Evolutionary conservation across 2,329 filamentous ascomycete genomes (phyloP).

Genomic region (Aspergillus texensis): DNA sequence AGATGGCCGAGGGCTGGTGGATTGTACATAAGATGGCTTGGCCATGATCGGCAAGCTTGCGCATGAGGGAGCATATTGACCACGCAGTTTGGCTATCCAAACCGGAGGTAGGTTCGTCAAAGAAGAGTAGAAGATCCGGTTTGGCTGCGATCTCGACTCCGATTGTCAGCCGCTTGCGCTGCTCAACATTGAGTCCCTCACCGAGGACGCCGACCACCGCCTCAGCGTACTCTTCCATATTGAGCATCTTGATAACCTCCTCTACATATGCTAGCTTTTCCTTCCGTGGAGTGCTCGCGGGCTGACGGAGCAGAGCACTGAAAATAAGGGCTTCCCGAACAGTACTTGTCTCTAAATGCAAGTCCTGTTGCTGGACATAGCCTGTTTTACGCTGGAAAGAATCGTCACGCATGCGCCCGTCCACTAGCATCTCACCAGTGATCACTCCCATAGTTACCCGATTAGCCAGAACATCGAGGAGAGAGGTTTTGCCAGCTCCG

Average conservation of each 20-base stretch:
- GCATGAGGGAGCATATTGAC: conserved; percentile 81
- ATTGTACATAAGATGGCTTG: conserved; percentile 92
- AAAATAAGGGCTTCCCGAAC: conserved; percentile 86
- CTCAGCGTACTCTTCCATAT: conserved; percentile 86
- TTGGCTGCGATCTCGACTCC: conserved; percentile 92
- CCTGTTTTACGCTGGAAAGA: conserved; percentile 64
- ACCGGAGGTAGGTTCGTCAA: conserved; percentile 91
- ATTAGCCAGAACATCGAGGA: conserved; percentile 80
- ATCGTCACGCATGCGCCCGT: conserved; percentile 70
- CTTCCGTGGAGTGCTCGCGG: conserved; percentile 66
- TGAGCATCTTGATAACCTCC: conserved; percentile 83
- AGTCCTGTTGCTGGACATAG: conserved; percentile 81
- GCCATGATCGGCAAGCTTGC: conserved; percentile 86
- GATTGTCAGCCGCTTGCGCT: conserved; percentile 77
- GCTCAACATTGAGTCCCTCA: conserved; percentile 67
- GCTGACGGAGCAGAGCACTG: conserved; percentile 80
- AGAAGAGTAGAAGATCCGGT: conserved; percentile 81
- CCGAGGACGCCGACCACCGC: conserved; percentile 85
- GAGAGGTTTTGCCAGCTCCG: conserved; percentile 86
- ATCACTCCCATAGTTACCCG: conserved; percentile 86
- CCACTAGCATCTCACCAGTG: conserved; percentile 78
- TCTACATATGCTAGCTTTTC: conserved; percentile 87
- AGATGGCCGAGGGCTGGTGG: conserved; percentile 87
- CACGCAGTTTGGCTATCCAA: conserved; percentile 89
- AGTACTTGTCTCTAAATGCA: conserved; percentile 80